Conservation (phyloP, 208 protist genomes). For the Leishmania mexicana region DNA sequence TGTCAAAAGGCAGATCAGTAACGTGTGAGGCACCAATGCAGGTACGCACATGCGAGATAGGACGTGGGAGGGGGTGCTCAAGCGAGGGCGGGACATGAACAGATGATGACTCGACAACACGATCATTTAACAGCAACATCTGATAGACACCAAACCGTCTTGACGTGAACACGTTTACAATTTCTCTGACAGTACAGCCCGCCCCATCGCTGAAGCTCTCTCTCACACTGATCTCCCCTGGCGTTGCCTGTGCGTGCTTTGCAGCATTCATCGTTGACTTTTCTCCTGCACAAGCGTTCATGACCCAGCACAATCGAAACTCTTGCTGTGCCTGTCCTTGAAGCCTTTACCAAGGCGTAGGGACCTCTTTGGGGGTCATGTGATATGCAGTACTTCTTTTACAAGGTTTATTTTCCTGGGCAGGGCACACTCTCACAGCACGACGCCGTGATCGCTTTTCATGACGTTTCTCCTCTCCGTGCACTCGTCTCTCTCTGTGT, state of each 20-base stretch:
- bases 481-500: no score
- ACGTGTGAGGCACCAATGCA: no score
- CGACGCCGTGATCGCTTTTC: no score
- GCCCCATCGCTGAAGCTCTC: neutral
- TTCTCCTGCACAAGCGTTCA: no score
- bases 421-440: no score
- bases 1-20: no score
- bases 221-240: neutral
- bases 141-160: neutral
- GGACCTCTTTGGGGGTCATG: no score
- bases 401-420: no score
- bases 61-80: no score
- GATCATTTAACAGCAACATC: slow-evolving; percentile 17
- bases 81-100: neutral
- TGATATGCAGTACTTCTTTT: no score
- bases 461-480: no score
- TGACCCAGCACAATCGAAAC: neutral
- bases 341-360: neutral
- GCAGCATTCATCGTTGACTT: neutral
- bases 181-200: neutral
- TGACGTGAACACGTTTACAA: slow-evolving; percentile 23
- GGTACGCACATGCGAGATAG: no score
- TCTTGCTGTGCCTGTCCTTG: slow-evolving; percentile 38
- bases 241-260: neutral
- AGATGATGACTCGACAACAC: slow-evolving; percentile 4